phyloP scores from a whole-genome alignment of 2,329 filamentous ascomycete species.

The Geosmithia morbida region DNA sequence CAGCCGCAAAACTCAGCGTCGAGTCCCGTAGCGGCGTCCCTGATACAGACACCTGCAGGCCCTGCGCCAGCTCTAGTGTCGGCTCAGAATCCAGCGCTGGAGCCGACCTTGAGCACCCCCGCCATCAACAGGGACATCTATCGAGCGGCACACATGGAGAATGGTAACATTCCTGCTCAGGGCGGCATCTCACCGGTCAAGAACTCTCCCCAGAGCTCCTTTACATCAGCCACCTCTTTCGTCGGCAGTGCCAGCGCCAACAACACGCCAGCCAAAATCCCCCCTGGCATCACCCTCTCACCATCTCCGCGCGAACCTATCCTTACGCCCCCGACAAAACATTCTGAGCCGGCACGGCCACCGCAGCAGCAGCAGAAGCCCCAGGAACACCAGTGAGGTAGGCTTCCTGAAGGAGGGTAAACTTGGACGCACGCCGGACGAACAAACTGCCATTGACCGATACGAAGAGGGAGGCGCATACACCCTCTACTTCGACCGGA shows the following conservation, averaged over 20 bases:
- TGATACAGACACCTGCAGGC: background rate
- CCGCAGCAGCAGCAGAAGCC: background rate
- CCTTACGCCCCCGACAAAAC: slow-evolving; percentile 45
- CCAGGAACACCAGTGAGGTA: background rate
- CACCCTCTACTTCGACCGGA: too few relatives aligned
- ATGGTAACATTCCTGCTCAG: slow-evolving; percentile 23
- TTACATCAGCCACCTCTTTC: slow-evolving; percentile 12
- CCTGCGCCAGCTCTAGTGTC: background rate
- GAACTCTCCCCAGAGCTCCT: slow-evolving; percentile 23
- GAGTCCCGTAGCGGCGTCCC: background rate
- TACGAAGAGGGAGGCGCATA: too few relatives aligned
- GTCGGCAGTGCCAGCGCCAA: slow-evolving; percentile 8
- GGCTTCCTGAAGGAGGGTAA: background rate
- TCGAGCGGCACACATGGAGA: slow-evolving; percentile 10
- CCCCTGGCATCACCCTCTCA: slow-evolving; percentile 40
- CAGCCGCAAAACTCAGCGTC: background rate
- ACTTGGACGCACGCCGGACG: background rate
- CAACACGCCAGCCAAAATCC: slow-evolving; percentile 31
- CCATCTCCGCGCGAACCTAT: slow-evolving; percentile 43
- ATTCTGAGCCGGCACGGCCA: slow-evolving; percentile 4
- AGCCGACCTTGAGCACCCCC: slow-evolving; percentile 11
- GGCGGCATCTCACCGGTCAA: slow-evolving; percentile 38
- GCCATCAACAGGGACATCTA: slow-evolving; percentile 13
- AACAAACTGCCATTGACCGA: too few relatives aligned
- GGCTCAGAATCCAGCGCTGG: background rate